Percentiles rank a stretch among this genome's conserved stretches.
These are phyloP conservation scores for Salvia hispanica DNA, from an alignment of 257 asterid genomes.

Conservation along the genomic window DNA sequence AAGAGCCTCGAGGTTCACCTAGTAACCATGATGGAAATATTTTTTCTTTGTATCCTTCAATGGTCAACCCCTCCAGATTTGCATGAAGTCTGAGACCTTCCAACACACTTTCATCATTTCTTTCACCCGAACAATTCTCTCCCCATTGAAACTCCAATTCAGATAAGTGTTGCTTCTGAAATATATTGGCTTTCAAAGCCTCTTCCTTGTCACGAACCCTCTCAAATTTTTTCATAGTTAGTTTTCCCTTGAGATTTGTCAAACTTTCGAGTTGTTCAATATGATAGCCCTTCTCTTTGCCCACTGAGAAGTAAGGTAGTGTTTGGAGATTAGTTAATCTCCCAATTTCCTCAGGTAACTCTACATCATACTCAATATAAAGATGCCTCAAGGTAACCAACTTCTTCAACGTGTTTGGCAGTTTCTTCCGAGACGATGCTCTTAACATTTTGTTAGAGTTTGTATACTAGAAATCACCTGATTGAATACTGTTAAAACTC, in stretches of 20 bases:
- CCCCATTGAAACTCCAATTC: not conserved
- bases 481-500: too few species aligned
- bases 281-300: not conserved
- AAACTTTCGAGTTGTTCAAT: slow-evolving; percentile 2
- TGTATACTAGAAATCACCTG: too few species aligned
- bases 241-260: not conserved
- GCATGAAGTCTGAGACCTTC: slow-evolving; percentile 17
- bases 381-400: slow-evolving; percentile 9
- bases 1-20: not conserved
- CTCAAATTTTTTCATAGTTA: not conserved
- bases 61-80: not conserved
- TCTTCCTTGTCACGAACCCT: not conserved
- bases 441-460: too few species aligned
- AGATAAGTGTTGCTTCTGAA: not conserved
- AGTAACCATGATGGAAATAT: slow-evolving; percentile 5
- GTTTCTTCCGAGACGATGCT: not conserved
- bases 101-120: slow-evolving; percentile 6
- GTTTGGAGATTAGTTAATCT: slow-evolving; percentile 4
- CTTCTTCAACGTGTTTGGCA: not conserved
- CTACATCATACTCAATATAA: not conserved
- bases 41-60: not conserved
- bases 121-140: not conserved
- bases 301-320: not conserved
- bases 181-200: not conserved
- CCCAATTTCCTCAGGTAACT: slow-evolving; percentile 4